Evolutionary conservation across 306 rosid species (phyloP).

Genomic region (Senna tora): DNA sequence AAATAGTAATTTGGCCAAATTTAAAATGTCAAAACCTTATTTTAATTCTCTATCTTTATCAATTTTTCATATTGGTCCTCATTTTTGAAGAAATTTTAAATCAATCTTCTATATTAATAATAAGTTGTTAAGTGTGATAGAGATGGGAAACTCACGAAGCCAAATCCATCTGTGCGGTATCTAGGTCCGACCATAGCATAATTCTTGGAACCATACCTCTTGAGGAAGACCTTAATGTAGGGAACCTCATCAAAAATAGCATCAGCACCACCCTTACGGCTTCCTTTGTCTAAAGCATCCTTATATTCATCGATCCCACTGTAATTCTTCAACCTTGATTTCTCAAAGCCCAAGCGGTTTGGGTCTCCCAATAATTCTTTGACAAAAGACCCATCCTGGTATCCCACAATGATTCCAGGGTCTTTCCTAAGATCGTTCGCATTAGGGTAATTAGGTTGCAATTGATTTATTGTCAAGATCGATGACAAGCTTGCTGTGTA

Average conservation of each 20-base stretch:
- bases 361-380: not conserved
- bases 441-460: constrained; percentile 13
- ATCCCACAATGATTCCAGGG: not conserved
- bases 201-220: not conserved
- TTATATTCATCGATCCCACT: constrained; percentile 4
- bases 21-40: too few species aligned
- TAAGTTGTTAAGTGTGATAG: too few species aligned
- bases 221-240: constrained; percentile 40
- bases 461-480: constrained; percentile 15
- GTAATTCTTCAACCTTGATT: constrained; percentile 1
- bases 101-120: too few species aligned
- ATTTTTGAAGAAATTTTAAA: too few species aligned
- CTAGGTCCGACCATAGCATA: constrained; percentile 14
- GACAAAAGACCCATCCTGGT: not conserved
- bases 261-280: constrained; percentile 32
- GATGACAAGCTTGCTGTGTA: constrained; percentile 32
- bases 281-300: constrained; percentile 35
- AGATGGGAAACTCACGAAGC: constrained; percentile 37
- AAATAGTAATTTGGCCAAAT: too few species aligned
- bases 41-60: too few species aligned
- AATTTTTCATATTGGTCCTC: too few species aligned
- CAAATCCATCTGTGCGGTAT: constrained; percentile 37
- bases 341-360: not conserved
- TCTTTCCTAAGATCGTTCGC: not conserved
- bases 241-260: constrained; percentile 38